Evolutionary conservation across 2,329 filamentous ascomycete genomes (phyloP).

Genomic region (Fusarium lyarnte): DNA sequence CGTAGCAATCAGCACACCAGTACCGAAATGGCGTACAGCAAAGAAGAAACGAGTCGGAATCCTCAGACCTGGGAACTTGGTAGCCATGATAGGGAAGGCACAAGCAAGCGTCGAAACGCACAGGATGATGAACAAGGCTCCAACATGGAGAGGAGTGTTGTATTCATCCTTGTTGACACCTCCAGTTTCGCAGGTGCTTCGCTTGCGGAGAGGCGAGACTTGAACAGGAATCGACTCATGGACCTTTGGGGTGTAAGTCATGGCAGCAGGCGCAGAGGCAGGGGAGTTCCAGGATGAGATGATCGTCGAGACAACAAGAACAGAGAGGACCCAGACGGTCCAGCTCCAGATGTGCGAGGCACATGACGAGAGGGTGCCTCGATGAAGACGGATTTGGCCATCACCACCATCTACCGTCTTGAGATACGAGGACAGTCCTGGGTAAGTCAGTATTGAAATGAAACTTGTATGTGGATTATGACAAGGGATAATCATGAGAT

Average conservation of each 20-base stretch:
- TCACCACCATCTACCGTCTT: conserved; percentile 52
- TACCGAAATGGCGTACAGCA: conserved; percentile 75
- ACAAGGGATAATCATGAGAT: conserved; percentile 1
- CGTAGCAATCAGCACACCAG: conserved; percentile 78
- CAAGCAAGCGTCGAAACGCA: conserved; percentile 59
- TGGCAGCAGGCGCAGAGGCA: background rate
- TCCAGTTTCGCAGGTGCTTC: conserved; percentile 44
- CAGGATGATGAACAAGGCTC: conserved; percentile 63
- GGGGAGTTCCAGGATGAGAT: conserved; percentile 39
- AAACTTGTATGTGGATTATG: background rate
- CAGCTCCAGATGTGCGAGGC: conserved; percentile 51
- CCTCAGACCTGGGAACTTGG: conserved; percentile 60
- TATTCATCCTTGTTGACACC: conserved; percentile 53
- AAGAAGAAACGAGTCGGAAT: conserved; percentile 67
- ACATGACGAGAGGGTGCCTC: conserved; percentile 44
- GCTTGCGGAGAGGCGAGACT: conserved; percentile 35
- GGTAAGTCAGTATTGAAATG: background rate
- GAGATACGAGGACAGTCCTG: conserved; percentile 47
- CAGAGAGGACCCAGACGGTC: conserved; percentile 55
- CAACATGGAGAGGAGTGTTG: conserved; percentile 66
- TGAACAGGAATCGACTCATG: conserved; percentile 18
- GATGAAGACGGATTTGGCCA: conserved; percentile 50
- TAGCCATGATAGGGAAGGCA: conserved; percentile 64
- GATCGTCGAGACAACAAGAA: conserved; percentile 50
- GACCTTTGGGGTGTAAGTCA: conserved; percentile 2